Conservation (phyloP, 2,329 filamentous ascomycete species). For the Talaromyces sp. region DNA sequence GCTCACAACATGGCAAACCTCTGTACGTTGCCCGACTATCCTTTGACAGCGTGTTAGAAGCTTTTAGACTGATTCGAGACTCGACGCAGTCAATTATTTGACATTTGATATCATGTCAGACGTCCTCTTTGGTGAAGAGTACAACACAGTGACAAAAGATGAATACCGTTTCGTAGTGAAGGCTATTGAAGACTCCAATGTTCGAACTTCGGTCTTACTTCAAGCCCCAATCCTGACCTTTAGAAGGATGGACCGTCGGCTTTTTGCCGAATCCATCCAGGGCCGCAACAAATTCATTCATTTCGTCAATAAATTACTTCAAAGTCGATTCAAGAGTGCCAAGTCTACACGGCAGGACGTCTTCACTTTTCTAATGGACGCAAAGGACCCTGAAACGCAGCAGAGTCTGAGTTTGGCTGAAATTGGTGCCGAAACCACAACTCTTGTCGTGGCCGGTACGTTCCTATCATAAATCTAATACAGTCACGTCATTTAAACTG, state of each 20-base stretch:
- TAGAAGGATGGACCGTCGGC: slow-evolving; percentile 18
- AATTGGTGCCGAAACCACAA: slow-evolving; percentile 48
- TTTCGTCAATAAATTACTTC: slow-evolving; percentile 25
- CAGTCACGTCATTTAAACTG: not conserved
- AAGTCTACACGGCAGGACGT: slow-evolving; percentile 44
- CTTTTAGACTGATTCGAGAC: not conserved
- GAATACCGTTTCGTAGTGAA: slow-evolving; percentile 18
- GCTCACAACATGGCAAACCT: slow-evolving; percentile 45
- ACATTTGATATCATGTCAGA: slow-evolving; percentile 51
- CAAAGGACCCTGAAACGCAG: slow-evolving; percentile 47
- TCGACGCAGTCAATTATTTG: slow-evolving; percentile 33
- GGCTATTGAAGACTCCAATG: slow-evolving; percentile 22
- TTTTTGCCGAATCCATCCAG: slow-evolving; percentile 30
- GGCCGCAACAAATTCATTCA: slow-evolving; percentile 40
- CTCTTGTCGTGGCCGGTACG: slow-evolving; percentile 48
- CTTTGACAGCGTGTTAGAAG: not conserved
- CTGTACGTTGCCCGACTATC: slow-evolving; percentile 24
- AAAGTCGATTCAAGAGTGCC: slow-evolving; percentile 20
- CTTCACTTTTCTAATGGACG: slow-evolving; percentile 47
- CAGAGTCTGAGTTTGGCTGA: slow-evolving; percentile 39
- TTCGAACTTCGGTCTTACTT: slow-evolving; percentile 19
- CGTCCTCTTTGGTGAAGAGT: slow-evolving; percentile 22
- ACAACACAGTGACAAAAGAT: slow-evolving; percentile 15
- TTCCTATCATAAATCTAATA: not conserved
- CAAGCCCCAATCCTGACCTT: slow-evolving; percentile 16